Conservation (phyloP, 73 alveolate species). For the Halteria grandinella region DNA sequence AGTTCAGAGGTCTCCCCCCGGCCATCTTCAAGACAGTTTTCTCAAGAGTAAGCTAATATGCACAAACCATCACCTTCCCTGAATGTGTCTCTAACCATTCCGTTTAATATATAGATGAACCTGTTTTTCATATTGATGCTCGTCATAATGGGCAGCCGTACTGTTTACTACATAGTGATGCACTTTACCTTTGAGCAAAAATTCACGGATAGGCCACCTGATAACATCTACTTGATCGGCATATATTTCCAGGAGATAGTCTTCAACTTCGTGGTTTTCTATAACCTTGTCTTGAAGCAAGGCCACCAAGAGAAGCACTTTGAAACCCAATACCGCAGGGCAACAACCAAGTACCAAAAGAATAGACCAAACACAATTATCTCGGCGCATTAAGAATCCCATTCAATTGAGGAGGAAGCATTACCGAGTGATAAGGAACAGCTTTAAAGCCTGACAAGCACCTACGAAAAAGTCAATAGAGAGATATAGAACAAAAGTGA, state of each 20-base stretch:
- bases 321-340: not conserved
- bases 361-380: not conserved
- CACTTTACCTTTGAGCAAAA: not conserved
- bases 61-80: not conserved
- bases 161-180: constrained; percentile 11
- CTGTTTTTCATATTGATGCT: constrained; percentile 36
- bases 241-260: constrained; percentile 19
- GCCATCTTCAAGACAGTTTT: not conserved
- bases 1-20: not conserved
- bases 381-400: not conserved
- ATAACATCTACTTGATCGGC: not conserved
- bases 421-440: too few species aligned
- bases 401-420: not conserved
- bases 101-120: constrained; percentile 36
- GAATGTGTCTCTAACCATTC: too few species aligned
- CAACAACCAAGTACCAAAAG: not conserved
- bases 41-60: not conserved
- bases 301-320: constrained; percentile 23
- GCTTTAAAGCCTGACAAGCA: too few species aligned
- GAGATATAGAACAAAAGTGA: too few species aligned
- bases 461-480: too few species aligned
- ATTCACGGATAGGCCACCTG: not conserved
- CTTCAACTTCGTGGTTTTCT: constrained; percentile 36
- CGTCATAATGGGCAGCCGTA: constrained; percentile 14
- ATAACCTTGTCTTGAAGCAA: constrained; percentile 5